A percentile compares a stretch with the other conserved stretches of the same genome.
phyloP scores from a whole-genome alignment of 805 yeast species.

The Starmerella vitae region DNA sequence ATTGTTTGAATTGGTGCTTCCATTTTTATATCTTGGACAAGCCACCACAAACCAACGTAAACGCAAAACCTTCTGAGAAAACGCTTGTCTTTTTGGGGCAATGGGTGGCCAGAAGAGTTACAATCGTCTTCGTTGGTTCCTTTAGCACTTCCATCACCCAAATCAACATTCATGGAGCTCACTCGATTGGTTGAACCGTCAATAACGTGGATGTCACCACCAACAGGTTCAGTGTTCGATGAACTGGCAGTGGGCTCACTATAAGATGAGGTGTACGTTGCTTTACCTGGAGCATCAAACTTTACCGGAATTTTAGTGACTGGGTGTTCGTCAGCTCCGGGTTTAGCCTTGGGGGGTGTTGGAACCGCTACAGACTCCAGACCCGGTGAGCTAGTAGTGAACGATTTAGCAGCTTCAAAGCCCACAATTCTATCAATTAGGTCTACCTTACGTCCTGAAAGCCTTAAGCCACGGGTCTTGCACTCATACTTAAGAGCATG shows the following conservation, averaged over 20 bases:
- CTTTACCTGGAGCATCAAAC: conserved; percentile 20
- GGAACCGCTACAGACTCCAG: conserved; percentile 10
- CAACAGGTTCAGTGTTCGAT: neutral
- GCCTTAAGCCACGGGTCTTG: conserved; percentile 43
- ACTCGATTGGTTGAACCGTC: conserved; percentile 16
- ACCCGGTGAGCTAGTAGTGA: conserved; percentile 13
- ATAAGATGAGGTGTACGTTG: conserved; percentile 7
- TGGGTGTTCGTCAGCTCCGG: conserved; percentile 25
- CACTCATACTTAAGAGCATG: conserved; percentile 47
- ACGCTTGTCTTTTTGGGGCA: conserved; percentile 25
- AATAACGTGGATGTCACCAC: conserved; percentile 16
- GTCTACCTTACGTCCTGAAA: conserved; percentile 50
- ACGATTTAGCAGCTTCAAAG: conserved; percentile 18
- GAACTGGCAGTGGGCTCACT: conserved; percentile 2
- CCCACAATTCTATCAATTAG: conserved; percentile 31
- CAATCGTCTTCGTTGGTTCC: conserved; percentile 11
- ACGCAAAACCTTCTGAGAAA: conserved; percentile 25
- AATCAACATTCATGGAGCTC: conserved; percentile 23
- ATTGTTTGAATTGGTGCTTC: too few species aligned
- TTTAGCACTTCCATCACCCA: conserved; percentile 15
- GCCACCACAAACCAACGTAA: conserved; percentile 29
- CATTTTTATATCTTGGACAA: conserved; percentile 13
- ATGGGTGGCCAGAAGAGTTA: conserved; percentile 8
- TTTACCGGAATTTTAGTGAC: conserved; percentile 25
- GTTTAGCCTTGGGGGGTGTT: conserved; percentile 17